Percentiles rank a stretch among this genome's conserved stretches.
Evolutionary conservation across 495 filamentous ascomycete species (phyloP).

Genomic region (Penicillium parvum): DNA sequence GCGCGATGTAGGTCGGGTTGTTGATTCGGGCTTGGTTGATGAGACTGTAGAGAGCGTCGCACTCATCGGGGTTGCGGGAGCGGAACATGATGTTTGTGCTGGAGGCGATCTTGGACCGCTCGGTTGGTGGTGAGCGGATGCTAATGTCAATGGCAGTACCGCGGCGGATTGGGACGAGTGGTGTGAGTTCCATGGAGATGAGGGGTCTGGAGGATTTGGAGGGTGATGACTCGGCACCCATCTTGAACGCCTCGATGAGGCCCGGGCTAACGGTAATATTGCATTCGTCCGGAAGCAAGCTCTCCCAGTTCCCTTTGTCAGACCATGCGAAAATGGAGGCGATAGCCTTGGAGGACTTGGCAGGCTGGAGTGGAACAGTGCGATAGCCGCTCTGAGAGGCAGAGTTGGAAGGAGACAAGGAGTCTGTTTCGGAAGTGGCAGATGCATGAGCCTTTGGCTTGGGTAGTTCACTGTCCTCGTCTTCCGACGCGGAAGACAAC

Average conservation of each 20-base stretch:
- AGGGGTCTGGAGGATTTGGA: conserved; percentile 54
- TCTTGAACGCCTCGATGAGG: conserved; percentile 75
- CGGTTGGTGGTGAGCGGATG: conserved; percentile 74
- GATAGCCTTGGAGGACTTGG: conserved; percentile 59
- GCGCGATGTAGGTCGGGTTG: conserved; percentile 81
- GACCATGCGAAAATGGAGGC: conserved; percentile 85
- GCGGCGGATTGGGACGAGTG: conserved; percentile 78
- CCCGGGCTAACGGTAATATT: conserved; percentile 79
- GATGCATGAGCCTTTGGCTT: conserved; percentile 21
- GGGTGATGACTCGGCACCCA: conserved; percentile 38
- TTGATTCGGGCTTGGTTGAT: conserved; percentile 81
- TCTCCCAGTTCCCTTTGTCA: conserved; percentile 75
- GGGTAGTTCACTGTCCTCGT: conserved; percentile 25
- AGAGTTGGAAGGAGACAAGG: conserved; percentile 70
- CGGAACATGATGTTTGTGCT: conserved; percentile 83
- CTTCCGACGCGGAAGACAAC: conserved; percentile 44
- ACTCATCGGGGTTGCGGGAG: conserved; percentile 70
- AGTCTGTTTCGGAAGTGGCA: conserved; percentile 42
- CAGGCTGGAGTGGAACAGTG: conserved; percentile 50
- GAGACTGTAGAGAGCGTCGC: conserved; percentile 71
- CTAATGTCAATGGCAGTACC: conserved; percentile 92
- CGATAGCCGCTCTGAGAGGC: conserved; percentile 64
- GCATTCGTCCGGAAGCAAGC: conserved; percentile 68
- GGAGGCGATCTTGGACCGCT: conserved; percentile 64
- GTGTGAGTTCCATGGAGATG: conserved; percentile 78